Evolutionary conservation across 805 yeast species (phyloP).

Genomic region (Saturnispora dispora): DNA sequence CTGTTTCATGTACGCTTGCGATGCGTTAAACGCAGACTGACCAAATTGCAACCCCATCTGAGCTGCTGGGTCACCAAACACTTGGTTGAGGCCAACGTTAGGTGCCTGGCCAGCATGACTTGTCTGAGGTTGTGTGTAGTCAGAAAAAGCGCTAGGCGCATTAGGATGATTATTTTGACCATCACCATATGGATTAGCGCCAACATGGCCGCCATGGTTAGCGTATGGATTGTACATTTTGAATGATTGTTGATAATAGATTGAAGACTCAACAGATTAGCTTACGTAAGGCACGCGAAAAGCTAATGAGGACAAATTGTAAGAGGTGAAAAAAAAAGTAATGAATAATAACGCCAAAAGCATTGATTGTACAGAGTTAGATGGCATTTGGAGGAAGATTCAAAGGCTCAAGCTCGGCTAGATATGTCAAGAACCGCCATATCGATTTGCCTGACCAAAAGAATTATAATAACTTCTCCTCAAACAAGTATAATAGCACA

Average conservation of each 20-base stretch:
- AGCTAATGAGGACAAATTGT: neutral
- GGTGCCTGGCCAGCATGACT: conserved; percentile 14
- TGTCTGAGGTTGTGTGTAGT: neutral
- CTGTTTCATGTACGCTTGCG: conserved; percentile 70
- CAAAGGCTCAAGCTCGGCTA: conserved; percentile 20
- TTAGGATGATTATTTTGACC: neutral
- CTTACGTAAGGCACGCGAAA: conserved; percentile 7
- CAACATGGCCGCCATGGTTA: neutral
- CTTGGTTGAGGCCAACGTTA: conserved; percentile 21
- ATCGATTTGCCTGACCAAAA: neutral
- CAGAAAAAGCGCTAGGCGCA: neutral
- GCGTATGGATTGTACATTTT: conserved; percentile 5
- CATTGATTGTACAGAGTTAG: neutral
- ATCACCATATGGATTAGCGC: neutral
- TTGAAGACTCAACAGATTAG: neutral
- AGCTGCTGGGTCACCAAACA: conserved; percentile 56
- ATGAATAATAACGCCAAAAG: neutral
- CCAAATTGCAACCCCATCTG: conserved; percentile 85
- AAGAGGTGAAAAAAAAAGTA: neutral
- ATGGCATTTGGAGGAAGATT: conserved; percentile 16
- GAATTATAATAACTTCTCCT: conserved; percentile 17
- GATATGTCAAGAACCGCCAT: conserved; percentile 20
- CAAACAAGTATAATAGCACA: conserved; percentile 3
- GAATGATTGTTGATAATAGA: neutral
- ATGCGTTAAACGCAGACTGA: conserved; percentile 71